phyloP scores from a whole-genome alignment of 2,329 filamentous ascomycete species.

The Epichloe baconii region DNA sequence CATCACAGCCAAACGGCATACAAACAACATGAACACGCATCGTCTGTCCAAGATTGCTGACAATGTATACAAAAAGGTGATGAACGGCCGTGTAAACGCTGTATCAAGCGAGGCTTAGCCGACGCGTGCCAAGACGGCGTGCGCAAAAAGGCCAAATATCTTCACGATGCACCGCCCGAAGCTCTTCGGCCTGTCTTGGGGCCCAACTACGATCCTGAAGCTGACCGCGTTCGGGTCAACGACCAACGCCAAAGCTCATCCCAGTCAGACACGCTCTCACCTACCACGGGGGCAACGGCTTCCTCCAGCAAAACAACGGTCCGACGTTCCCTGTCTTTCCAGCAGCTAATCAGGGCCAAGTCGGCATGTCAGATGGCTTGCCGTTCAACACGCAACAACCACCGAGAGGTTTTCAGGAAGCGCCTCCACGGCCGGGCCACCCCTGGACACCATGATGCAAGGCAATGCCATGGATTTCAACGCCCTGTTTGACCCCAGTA shows the following conservation, averaged over 20 bases:
- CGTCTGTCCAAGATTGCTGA: constrained; percentile 10
- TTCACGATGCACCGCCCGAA: constrained; percentile 87
- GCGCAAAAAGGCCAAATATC: constrained; percentile 97
- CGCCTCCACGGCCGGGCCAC: constrained; percentile 34
- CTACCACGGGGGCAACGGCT: constrained; percentile 29
- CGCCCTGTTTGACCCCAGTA: constrained; percentile 74
- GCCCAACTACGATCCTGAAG: constrained; percentile 51
- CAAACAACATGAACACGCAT: not conserved
- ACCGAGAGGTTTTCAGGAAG: constrained; percentile 54
- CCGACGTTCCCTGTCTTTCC: constrained; percentile 40
- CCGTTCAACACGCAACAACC: constrained; percentile 55
- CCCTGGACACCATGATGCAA: constrained; percentile 36
- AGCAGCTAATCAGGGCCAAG: constrained; percentile 28
- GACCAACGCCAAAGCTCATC: constrained; percentile 35
- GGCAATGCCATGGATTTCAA: constrained; percentile 39
- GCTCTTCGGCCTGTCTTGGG: constrained; percentile 77
- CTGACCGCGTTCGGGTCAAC: constrained; percentile 31
- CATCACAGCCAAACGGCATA: no score
- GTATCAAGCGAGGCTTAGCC: constrained; percentile 83
- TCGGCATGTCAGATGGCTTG: constrained; percentile 35
- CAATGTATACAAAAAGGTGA: constrained; percentile 50
- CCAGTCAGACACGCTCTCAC: constrained; percentile 29
- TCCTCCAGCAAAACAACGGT: constrained; percentile 34
- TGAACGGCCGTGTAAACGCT: constrained; percentile 84
- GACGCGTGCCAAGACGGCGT: constrained; percentile 92